These are phyloP conservation scores for Hygrophila difformis DNA, from an alignment of 257 asterid genomes.

Conservation along the genomic window DNA sequence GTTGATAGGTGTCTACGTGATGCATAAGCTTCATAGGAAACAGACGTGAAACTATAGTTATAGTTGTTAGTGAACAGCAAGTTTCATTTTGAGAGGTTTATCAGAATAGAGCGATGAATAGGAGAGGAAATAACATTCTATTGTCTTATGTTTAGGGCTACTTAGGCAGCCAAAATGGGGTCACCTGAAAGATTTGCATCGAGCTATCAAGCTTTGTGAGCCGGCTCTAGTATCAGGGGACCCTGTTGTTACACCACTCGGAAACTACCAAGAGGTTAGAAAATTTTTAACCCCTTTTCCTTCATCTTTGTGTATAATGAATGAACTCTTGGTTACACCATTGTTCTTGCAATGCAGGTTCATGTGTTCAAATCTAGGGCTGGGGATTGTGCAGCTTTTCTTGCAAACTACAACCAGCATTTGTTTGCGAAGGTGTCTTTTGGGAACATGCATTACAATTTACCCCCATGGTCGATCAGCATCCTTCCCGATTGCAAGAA, in stretches of 20 bases:
- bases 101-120: too few relatives aligned
- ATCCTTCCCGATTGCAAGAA: slow-evolving; percentile 95
- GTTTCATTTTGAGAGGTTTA: neutral
- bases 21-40: too few relatives aligned
- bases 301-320: too few relatives aligned
- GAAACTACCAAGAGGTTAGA: slow-evolving; percentile 90
- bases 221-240: slow-evolving; percentile 78
- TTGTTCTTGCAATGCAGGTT: slow-evolving; percentile 55
- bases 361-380: slow-evolving; percentile 67
- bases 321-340: too few relatives aligned
- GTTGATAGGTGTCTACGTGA: neutral
- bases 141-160: slow-evolving; percentile 40
- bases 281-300: neutral
- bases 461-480: slow-evolving; percentile 99
- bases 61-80: neutral
- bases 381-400: slow-evolving; percentile 89
- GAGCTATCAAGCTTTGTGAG: slow-evolving; percentile 97
- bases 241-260: slow-evolving; percentile 69
- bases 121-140: too few relatives aligned
- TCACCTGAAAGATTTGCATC: slow-evolving; percentile 89
- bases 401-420: slow-evolving; percentile 66
- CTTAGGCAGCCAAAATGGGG: slow-evolving; percentile 96
- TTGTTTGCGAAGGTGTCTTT: slow-evolving; percentile 69
- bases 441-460: slow-evolving; percentile 60
- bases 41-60: too few relatives aligned